Conservation (phyloP, 331 rosid species). For the Malus hybrid region DNA sequence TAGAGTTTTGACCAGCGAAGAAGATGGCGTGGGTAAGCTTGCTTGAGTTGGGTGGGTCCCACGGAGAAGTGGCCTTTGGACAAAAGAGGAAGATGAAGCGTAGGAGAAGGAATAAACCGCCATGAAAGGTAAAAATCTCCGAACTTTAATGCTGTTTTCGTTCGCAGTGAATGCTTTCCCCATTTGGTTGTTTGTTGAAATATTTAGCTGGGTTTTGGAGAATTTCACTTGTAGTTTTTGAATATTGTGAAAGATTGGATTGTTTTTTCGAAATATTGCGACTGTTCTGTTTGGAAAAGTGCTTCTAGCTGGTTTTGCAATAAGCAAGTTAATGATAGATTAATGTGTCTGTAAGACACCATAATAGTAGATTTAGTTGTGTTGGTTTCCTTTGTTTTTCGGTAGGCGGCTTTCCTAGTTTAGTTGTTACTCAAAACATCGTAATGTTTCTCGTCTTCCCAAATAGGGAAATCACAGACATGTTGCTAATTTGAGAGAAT, state of each 20-base stretch:
- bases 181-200: not conserved
- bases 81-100: constrained; percentile 19
- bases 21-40: not conserved
- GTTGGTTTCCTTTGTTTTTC: not conserved
- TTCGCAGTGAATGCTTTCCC: not conserved
- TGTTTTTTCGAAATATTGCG: not conserved
- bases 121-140: not conserved
- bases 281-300: not conserved
- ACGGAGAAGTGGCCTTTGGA: not conserved
- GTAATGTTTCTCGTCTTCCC: not conserved
- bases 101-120: constrained; percentile 12
- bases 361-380: not conserved
- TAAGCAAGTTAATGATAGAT: not conserved
- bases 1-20: not conserved
- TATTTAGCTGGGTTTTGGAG: not conserved
- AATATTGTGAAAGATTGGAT: not conserved
- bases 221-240: not conserved
- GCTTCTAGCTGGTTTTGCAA: not conserved
- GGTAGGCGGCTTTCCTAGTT: not conserved
- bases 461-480: not conserved
- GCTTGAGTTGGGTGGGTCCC: not conserved
- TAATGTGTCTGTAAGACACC: not conserved
- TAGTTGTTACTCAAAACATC: not conserved
- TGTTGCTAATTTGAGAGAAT: not conserved
- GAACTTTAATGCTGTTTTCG: not conserved